A percentile compares a stretch with the other conserved stretches of the same genome.
These are phyloP conservation scores for Pyrenochaeta sp. DNA, from an alignment of 2,329 filamentous ascomycete genomes.

Conservation along the genomic window DNA sequence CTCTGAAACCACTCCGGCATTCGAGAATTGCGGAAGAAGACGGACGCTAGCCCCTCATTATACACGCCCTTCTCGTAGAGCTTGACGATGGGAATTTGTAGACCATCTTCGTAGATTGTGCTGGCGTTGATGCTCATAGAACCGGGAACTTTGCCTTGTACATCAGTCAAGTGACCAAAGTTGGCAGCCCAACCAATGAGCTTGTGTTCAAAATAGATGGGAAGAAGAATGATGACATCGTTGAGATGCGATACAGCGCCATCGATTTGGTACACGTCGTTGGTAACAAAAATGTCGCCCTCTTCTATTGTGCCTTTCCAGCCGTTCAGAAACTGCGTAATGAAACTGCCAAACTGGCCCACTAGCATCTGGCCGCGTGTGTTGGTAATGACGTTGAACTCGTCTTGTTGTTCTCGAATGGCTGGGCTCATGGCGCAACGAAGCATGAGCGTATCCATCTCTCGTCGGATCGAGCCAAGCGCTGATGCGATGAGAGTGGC, in stretches of 20 bases:
- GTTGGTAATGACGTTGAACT: constrained; percentile 64
- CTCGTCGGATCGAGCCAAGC: constrained; percentile 57
- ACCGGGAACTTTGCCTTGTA: constrained; percentile 58
- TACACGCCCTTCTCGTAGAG: constrained; percentile 56
- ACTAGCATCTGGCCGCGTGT: constrained; percentile 60
- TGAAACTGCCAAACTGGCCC: constrained; percentile 62
- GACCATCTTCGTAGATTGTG: constrained; percentile 60
- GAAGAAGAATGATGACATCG: constrained; percentile 60
- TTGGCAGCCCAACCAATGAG: constrained; percentile 61
- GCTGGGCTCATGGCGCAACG: constrained; percentile 61
- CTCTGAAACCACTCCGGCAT: constrained; percentile 60
- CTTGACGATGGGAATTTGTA: constrained; percentile 61
- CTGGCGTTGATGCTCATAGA: constrained; percentile 60
- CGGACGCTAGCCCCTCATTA: constrained; percentile 55
- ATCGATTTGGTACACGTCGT: constrained; percentile 59
- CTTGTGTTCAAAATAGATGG: constrained; percentile 56
- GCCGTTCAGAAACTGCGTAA: constrained; percentile 56
- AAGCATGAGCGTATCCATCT: constrained; percentile 63
- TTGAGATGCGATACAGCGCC: constrained; percentile 61
- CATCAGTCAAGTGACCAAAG: constrained; percentile 59
- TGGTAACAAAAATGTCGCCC: constrained; percentile 61
- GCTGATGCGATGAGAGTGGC: constrained; percentile 57
- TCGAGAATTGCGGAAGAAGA: constrained; percentile 60
- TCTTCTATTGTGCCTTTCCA: constrained; percentile 60
- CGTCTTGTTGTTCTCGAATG: constrained; percentile 61